Base-by-base conservation (phyloP, 495 filamentous ascomycete genomes). In the Hypoxylon crocopeplum region DNA sequence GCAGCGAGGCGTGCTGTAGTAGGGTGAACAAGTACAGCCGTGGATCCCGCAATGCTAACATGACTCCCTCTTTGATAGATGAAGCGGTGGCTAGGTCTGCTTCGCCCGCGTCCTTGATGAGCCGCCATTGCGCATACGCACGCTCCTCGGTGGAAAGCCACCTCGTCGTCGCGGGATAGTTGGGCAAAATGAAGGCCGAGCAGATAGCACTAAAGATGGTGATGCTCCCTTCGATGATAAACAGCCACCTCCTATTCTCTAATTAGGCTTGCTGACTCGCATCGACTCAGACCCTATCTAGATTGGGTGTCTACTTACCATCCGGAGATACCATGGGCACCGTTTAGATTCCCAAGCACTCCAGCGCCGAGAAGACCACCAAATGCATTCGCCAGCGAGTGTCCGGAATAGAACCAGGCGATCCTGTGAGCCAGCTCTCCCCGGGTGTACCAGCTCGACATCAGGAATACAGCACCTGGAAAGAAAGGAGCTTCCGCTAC, bases 341-440 rank as follows among this genome's bases (percentile, higher is more conserved):
- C 73, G 10, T 72, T 73, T 40, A 76, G 42, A 33, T 73, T 75
- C 5, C 64, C 70, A 17, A 81, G 58, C 2, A 80, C 72, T 0
- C 78, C 82, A 0, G 82, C 84, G 0, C 78, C 84, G 12, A 87
- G 76, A 7, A 87, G 69, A 1, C 83, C 83, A 8, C 82, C 82
- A 61, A 86, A 84, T 39, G 79, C 78, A 56, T 83, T 83, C 25
- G 83, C 81, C 1, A 86, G 55, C 0, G 79, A 77, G 51, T 77
- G 81, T 7, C 82, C 83, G 1, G 79, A 75, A 60, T 86, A 86
- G 54, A 86, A 83, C 69, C 78, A 82, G n/a, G 82, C 79, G 59
- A 86, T 77, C 25, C 77, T 69, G 16, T 70, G 64, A 6, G 77
- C 75, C 25, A 82, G 67, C 57, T 82, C 81, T 1, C 63, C 54